phyloP scores from a whole-genome alignment of 257 asterid genomes.

The Solanum piurae region DNA sequence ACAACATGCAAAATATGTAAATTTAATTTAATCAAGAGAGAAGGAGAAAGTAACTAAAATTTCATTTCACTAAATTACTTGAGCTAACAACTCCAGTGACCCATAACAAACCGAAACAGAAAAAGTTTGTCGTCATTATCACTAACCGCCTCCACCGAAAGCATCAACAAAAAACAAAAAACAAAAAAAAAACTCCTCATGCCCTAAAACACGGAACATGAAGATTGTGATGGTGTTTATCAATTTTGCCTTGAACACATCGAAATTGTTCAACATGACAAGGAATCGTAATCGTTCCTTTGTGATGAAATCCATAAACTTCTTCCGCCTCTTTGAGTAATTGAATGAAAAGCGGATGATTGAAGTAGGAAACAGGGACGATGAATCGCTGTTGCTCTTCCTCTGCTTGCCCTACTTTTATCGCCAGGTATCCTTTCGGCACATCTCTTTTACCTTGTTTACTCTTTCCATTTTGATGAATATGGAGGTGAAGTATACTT shows the following conservation, averaged over 20 bases:
- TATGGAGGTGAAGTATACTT: not conserved
- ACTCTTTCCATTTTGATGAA: not conserved
- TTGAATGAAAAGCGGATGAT: conserved; percentile 25
- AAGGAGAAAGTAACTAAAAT: not conserved
- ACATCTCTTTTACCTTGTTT: not conserved
- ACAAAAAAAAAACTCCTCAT: not conserved
- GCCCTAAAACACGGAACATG: conserved; percentile 15
- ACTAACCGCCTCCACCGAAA: not conserved
- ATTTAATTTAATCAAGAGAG: not conserved
- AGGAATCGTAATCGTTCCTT: conserved; percentile 32
- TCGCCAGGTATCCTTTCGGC: conserved; percentile 24
- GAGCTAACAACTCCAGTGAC: not conserved
- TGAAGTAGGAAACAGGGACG: conserved; percentile 27
- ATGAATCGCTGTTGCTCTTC: conserved; percentile 20
- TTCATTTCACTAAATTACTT: not conserved
- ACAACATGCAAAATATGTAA: not conserved
- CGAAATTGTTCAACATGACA: conserved; percentile 25
- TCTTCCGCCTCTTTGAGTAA: conserved; percentile 32
- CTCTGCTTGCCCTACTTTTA: conserved; percentile 16
- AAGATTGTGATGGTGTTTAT: conserved; percentile 5
- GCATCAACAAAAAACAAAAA: not conserved
- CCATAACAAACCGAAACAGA: not conserved
- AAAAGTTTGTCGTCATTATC: not conserved
- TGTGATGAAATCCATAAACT: conserved; percentile 34
- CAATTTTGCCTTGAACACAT: conserved; percentile 10